These are phyloP conservation scores for Papilionanthe hybrid DNA, from an alignment of 116 monocot species.

Conservation along the genomic window DNA sequence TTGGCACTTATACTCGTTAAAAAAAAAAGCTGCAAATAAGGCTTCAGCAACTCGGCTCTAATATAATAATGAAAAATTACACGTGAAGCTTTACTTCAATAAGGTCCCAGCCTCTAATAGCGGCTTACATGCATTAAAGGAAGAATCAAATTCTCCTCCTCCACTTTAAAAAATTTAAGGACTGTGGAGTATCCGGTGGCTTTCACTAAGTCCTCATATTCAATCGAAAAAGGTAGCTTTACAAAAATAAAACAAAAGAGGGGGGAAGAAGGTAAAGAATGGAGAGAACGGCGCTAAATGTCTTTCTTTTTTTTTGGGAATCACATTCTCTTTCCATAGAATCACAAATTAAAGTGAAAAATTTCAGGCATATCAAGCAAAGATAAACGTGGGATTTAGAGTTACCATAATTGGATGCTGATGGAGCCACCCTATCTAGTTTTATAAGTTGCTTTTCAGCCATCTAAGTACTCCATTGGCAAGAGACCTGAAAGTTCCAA, in stretches of 20 bases:
- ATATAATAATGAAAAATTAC: neutral
- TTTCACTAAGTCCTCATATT: neutral
- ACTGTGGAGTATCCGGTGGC: too few relatives aligned
- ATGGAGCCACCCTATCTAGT: neutral
- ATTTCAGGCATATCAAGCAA: neutral
- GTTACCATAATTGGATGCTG: neutral
- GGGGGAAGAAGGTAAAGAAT: neutral
- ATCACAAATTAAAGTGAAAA: neutral
- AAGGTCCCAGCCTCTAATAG: neutral
- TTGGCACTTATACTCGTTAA: too few relatives aligned
- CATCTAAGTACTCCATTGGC: slow-evolving; percentile 78
- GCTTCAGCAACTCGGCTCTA: neutral
- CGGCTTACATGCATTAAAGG: neutral
- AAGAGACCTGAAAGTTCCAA: slow-evolving; percentile 54
- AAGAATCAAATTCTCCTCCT: neutral
- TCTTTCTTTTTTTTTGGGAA: neutral
- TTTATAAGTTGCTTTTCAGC: slow-evolving; percentile 77
- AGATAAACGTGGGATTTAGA: neutral
- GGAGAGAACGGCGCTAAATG: neutral
- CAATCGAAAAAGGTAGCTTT: neutral
- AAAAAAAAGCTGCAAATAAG: too few relatives aligned
- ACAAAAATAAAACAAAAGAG: neutral
- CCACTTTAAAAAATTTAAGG: neutral
- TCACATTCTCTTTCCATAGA: too few relatives aligned
- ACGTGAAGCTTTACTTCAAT: neutral